These are phyloP conservation scores for Borealophlyctis nickersoniae DNA, from an alignment of 192 early-diverging fungal genomes.

Conservation along the genomic window DNA sequence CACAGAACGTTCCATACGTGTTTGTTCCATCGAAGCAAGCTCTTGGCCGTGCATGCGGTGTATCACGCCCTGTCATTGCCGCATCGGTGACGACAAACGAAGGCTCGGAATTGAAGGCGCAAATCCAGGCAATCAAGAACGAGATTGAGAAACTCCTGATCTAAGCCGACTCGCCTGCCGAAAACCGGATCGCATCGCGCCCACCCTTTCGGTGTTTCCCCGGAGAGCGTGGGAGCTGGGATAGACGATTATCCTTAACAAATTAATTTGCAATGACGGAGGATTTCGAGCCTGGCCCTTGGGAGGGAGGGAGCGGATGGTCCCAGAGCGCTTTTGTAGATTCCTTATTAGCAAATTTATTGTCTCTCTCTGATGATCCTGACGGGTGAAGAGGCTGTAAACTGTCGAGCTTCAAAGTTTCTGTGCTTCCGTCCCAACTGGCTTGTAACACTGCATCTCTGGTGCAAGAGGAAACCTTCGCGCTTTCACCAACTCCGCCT, in stretches of 20 bases:
- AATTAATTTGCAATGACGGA: slow-evolving; percentile 22
- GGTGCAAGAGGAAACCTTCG: too few species aligned
- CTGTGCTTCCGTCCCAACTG: too few species aligned
- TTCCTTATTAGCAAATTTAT: neutral
- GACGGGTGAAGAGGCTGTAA: slow-evolving; percentile 31
- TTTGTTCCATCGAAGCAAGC: slow-evolving; percentile 97
- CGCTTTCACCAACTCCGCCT: too few species aligned
- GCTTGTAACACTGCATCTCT: too few species aligned
- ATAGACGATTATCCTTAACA: neutral
- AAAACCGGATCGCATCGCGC: neutral
- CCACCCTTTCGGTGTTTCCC: too few species aligned
- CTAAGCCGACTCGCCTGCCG: slow-evolving; percentile 35
- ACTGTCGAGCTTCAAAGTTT: too few species aligned
- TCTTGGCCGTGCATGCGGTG: slow-evolving; percentile 96
- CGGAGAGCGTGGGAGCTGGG: neutral
- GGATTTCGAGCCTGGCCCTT: neutral
- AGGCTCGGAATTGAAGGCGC: slow-evolving; percentile 88
- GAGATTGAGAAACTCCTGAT: slow-evolving; percentile 94
- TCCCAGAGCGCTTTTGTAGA: slow-evolving; percentile 20
- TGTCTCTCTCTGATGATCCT: slow-evolving; percentile 32
- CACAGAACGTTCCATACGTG: slow-evolving; percentile 97
- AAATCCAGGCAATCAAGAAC: slow-evolving; percentile 85
- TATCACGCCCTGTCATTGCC: slow-evolving; percentile 90
- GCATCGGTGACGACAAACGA: slow-evolving; percentile 96
- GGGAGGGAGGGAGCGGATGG: neutral